phyloP scores from a whole-genome alignment of 2,329 filamentous ascomycete species.

The Daldinia sp. region DNA sequence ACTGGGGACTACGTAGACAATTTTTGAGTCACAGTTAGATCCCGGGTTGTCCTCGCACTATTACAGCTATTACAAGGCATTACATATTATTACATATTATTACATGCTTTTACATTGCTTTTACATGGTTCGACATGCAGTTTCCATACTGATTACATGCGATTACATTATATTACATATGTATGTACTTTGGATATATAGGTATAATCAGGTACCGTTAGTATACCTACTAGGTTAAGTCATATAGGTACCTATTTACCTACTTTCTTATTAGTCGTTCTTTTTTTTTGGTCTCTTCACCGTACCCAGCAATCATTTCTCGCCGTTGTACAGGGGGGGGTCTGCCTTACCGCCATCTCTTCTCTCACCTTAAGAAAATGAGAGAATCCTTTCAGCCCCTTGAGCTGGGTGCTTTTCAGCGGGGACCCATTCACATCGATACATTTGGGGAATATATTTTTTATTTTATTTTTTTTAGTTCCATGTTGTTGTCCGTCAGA shows the following conservation, averaged over 20 bases:
- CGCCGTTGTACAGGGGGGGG: conserved; percentile 27
- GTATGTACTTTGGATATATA: neutral
- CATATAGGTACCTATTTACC: neutral
- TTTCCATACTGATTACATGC: too few relatives aligned
- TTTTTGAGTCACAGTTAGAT: conserved; percentile 22
- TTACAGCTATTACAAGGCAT: neutral
- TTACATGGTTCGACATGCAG: too few relatives aligned
- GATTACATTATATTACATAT: neutral
- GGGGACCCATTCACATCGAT: conserved; percentile 37
- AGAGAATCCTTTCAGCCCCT: conserved; percentile 35
- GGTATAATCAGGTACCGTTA: too few relatives aligned
- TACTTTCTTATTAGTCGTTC: conserved; percentile 11
- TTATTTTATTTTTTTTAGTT: conserved; percentile 22
- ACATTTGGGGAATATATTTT: conserved; percentile 27
- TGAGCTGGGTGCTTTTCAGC: conserved; percentile 31
- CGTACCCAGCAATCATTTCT: conserved; percentile 31
- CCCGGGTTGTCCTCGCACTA: conserved; percentile 1
- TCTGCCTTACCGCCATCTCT: conserved; percentile 37
- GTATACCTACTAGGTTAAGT: too few relatives aligned
- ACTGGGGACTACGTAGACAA: conserved; percentile 28
- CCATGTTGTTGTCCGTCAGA: conserved; percentile 34
- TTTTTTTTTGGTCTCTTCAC: too few relatives aligned
- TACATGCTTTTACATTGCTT: neutral
- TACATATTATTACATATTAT: neutral
- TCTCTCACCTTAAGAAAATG: conserved; percentile 33